Evolutionary conservation across 176 grass and related monocot genomes (phyloP).

Genomic region (Elymus sibiricus): DNA sequence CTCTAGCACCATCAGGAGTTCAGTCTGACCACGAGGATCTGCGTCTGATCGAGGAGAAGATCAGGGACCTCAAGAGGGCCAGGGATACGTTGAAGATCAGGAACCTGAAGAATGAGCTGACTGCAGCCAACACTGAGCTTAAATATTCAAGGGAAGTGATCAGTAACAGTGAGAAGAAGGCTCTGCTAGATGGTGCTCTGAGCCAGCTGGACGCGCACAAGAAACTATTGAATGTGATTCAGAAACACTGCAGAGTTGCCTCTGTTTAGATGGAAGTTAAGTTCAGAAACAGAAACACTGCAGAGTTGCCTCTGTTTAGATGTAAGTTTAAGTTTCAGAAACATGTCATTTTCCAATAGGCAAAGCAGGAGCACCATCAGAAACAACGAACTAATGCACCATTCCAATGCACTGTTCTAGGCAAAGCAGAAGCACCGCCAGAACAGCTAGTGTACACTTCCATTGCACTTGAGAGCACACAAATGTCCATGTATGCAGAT

Average conservation of each 20-base stretch:
- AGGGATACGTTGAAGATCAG: slow-evolving; percentile 28
- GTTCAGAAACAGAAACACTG: not conserved
- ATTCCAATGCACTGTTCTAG: too few species aligned
- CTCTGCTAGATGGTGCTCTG: not conserved
- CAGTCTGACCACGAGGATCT: not conserved
- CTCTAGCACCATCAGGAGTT: not conserved
- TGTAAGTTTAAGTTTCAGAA: not conserved
- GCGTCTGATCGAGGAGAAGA: slow-evolving; percentile 6
- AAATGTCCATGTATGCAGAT: too few species aligned
- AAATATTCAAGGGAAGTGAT: slow-evolving; percentile 12
- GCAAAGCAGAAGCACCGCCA: too few species aligned
- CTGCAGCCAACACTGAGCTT: slow-evolving; percentile 8
- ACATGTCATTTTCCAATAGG: not conserved
- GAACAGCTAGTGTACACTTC: too few species aligned
- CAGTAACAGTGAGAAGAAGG: not conserved
- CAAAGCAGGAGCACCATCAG: too few species aligned
- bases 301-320: not conserved
- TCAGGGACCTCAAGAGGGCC: not conserved
- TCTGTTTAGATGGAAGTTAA: not conserved
- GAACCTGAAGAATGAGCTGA: slow-evolving; percentile 11
- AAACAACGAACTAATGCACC: too few species aligned
- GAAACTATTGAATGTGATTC: not conserved
- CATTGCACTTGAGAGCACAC: too few species aligned
- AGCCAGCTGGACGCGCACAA: slow-evolving; percentile 24
- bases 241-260: not conserved